These are phyloP conservation scores for Pyrrhoderma lamaoense DNA, from an alignment of 1,284 basidiomycete genomes.

Conservation along the genomic window DNA sequence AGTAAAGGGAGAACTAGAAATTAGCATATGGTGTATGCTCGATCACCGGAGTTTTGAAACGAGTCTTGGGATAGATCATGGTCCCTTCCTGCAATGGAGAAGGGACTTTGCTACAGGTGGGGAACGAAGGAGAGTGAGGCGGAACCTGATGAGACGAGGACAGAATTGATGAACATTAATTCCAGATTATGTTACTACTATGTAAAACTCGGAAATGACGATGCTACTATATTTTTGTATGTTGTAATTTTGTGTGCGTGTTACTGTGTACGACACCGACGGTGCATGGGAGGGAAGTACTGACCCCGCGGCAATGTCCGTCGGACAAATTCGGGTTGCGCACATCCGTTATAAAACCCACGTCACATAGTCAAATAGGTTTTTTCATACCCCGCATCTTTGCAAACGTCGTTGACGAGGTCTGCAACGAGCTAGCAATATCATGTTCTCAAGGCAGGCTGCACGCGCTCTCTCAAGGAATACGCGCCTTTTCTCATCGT, in stretches of 20 bases:
- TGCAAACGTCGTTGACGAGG: too few relatives aligned
- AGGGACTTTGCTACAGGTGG: constrained; percentile 58
- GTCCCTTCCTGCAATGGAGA: constrained; percentile 79
- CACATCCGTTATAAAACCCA: too few relatives aligned
- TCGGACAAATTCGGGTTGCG: too few relatives aligned
- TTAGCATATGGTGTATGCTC: constrained; percentile 83
- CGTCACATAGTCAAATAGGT: too few relatives aligned
- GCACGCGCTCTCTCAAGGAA: constrained; percentile 38
- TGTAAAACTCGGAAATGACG: too few relatives aligned
- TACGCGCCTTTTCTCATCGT: constrained; percentile 70
- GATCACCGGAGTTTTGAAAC: constrained; percentile 51
- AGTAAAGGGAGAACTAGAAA: constrained; percentile 81
- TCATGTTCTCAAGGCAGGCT: constrained; percentile 53
- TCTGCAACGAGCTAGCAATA: not conserved
- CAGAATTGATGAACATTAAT: constrained; percentile 42
- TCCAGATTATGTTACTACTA: too few relatives aligned
- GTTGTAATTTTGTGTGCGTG: too few relatives aligned
- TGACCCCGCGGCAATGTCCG: too few relatives aligned
- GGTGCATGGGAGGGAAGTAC: too few relatives aligned
- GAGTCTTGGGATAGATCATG: constrained; percentile 20
- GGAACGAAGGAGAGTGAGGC: constrained; percentile 65
- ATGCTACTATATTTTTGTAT: too few relatives aligned
- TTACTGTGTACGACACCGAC: too few relatives aligned
- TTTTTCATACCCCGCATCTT: too few relatives aligned
- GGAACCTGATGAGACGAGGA: constrained; percentile 83